Evolutionary conservation across 2,329 filamentous ascomycete species (phyloP), one percentile per base, ranked within the genome.

Genomic region (Arthrobotrys sinensis): DNA sequence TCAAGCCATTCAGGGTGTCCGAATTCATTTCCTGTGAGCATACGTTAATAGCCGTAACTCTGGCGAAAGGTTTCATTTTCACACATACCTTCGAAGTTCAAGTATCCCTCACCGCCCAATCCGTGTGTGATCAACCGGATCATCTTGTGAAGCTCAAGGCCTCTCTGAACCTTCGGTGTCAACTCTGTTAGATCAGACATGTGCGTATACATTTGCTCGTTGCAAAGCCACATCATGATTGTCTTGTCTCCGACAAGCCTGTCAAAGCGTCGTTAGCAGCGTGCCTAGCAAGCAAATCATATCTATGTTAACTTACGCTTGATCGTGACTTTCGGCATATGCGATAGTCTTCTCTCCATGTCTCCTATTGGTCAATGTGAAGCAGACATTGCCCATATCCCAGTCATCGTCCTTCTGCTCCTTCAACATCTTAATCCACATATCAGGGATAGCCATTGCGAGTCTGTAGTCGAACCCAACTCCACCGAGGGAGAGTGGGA

Each of bases 341-440:
- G 96, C 96, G 82, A 99, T 98, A 0, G 95, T 97, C 88, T 98
- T 98, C 85, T 99, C 96, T 55, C 94, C 95, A 82, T 98, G 93
- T 32, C 96, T 91, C 72, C 96, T 89, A 85, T 99, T 98, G 21
- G 92, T 97, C 76, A 99, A 86, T 0, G 94, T 97, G 86, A 91
- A 94, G 84, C 90, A 91, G 65, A 99, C 92, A 81, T 89, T 91
- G 72, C 89, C 90, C 85, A 99, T 92, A 82, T 98, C 92, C 96
- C 96, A 99, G 8, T 97, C 89, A 80, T 93, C 87, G 82, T 99
- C 96, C 83, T 92, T 88, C 84, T 93, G 90, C 85, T 99, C 96
- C 85, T 99, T 99, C 79, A 98, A 85, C 83, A 96, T 93, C 86
- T 99, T 99, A 88, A 99, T 99, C 90, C 96, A 99, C 90, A 99